Evolutionary conservation across 441 rosid species (phyloP).

Genomic region (Arabidopsis lyrata): DNA sequence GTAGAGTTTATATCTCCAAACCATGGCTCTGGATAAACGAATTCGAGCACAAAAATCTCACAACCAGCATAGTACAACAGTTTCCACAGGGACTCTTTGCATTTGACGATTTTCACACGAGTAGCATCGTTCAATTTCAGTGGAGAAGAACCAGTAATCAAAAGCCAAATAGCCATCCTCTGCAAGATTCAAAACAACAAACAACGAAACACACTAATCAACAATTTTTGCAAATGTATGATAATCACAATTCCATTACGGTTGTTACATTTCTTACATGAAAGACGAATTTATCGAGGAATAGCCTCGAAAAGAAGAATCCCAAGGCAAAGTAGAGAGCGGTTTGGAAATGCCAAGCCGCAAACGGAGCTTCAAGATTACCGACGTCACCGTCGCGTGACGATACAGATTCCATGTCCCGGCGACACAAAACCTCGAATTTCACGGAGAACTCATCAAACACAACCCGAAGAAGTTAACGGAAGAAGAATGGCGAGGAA

Average conservation of each 20-base stretch:
- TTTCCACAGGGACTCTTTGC: slow-evolving; percentile 90
- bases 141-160: slow-evolving; percentile 44
- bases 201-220: too few relatives aligned
- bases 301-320: slow-evolving; percentile 60
- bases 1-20: slow-evolving; percentile 52
- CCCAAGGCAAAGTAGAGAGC: slow-evolving; percentile 61
- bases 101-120: slow-evolving; percentile 61
- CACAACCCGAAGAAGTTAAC: neutral
- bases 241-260: too few relatives aligned
- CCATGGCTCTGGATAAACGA: slow-evolving; percentile 69
- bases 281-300: too few relatives aligned
- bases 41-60: slow-evolving; percentile 59
- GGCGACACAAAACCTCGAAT: slow-evolving; percentile 12
- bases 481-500: too few relatives aligned
- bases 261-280: too few relatives aligned
- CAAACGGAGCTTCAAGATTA: slow-evolving; percentile 18
- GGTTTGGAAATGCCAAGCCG: slow-evolving; percentile 49
- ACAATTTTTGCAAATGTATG: too few relatives aligned
- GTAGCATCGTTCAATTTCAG: slow-evolving; percentile 56
- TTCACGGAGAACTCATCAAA: slow-evolving; percentile 34
- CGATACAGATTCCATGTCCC: slow-evolving; percentile 45
- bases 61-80: slow-evolving; percentile 67
- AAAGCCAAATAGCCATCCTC: too few relatives aligned
- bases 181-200: slow-evolving; percentile 36
- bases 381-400: slow-evolving; percentile 26